phyloP scores from a whole-genome alignment of 2,329 filamentous ascomycete species.

The Alternaria gaisen region DNA sequence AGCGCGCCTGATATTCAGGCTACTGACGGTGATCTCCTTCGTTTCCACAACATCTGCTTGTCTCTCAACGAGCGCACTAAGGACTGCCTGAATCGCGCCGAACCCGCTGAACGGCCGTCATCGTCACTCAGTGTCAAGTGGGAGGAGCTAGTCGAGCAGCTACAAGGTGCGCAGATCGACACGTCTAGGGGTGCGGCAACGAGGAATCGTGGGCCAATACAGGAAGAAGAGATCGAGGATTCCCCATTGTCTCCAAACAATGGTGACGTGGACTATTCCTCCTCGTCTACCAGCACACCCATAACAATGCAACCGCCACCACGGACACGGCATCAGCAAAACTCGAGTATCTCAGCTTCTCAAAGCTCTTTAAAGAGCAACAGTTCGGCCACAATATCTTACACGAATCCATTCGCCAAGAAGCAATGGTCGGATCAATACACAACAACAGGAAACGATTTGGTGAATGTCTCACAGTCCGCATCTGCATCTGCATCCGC shows the following conservation, averaged over 20 bases:
- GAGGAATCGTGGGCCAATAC: conserved; percentile 38
- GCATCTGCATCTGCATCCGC: conserved; percentile 43
- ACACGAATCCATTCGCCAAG: conserved; percentile 36
- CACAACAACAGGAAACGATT: conserved; percentile 36
- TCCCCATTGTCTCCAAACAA: conserved; percentile 34
- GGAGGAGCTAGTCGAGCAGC: conserved; percentile 62
- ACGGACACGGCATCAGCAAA: conserved; percentile 43
- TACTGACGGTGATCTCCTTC: conserved; percentile 56
- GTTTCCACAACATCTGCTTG: conserved; percentile 61
- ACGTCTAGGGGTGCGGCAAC: conserved; percentile 44
- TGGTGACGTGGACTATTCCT: conserved; percentile 35
- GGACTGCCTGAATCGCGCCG: conserved; percentile 61
- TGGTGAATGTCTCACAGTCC: conserved; percentile 36
- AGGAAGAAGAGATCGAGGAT: conserved; percentile 37
- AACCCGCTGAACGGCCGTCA: conserved; percentile 61
- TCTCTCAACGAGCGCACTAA: conserved; percentile 58
- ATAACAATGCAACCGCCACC: conserved; percentile 45
- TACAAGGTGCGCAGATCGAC: conserved; percentile 49
- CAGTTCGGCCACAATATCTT: conserved; percentile 34
- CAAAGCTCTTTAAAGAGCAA: conserved; percentile 45
- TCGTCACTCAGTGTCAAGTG: conserved; percentile 60
- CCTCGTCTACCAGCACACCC: conserved; percentile 45
- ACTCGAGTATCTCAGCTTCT: conserved; percentile 45
- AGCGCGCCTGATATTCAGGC: conserved; percentile 50
- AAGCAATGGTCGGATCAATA: conserved; percentile 35